phyloP scores from a whole-genome alignment of 2,329 filamentous ascomycete species.

The Escovopsis sp. region DNA sequence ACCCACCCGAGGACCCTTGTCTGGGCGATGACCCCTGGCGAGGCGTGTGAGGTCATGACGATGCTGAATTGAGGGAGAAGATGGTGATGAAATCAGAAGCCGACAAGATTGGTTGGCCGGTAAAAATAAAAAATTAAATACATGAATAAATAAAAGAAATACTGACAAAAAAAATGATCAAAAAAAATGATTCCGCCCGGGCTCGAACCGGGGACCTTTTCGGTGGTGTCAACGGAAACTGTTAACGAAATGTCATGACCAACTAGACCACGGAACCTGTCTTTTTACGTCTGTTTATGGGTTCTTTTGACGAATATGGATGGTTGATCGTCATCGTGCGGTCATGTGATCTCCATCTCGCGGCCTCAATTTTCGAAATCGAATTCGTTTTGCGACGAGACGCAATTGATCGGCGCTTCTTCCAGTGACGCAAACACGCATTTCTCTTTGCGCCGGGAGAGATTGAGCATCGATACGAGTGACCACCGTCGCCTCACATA shows the following conservation, averaged over 20 bases:
- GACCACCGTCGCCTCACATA: background rate
- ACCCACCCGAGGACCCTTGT: no score
- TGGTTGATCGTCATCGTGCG: no score
- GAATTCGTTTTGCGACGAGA: background rate
- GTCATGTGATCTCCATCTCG: no score
- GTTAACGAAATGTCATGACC: conserved; percentile 9
- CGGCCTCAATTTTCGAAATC: background rate
- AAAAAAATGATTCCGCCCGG: conserved; percentile 7
- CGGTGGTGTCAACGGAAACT: conserved; percentile 6
- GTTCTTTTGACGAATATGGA: no score
- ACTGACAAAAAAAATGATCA: background rate
- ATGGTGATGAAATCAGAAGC: no score
- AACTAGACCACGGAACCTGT: conserved; percentile 8
- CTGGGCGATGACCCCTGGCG: no score
- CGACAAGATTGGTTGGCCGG: no score
- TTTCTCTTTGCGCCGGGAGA: no score
- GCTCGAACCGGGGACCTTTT: conserved; percentile 9
- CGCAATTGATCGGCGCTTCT: background rate
- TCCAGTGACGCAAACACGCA: conserved; percentile 1
- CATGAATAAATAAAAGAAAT: background rate
- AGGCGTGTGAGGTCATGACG: no score
- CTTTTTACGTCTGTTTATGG: no score
- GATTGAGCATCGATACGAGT: no score
- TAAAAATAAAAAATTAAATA: background rate
- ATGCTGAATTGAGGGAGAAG: no score